A percentile compares a stretch with the other conserved stretches of the same genome.
Evolutionary conservation across 2,329 filamentous ascomycete genomes (phyloP).

Genomic region (Fusarium sp.): DNA sequence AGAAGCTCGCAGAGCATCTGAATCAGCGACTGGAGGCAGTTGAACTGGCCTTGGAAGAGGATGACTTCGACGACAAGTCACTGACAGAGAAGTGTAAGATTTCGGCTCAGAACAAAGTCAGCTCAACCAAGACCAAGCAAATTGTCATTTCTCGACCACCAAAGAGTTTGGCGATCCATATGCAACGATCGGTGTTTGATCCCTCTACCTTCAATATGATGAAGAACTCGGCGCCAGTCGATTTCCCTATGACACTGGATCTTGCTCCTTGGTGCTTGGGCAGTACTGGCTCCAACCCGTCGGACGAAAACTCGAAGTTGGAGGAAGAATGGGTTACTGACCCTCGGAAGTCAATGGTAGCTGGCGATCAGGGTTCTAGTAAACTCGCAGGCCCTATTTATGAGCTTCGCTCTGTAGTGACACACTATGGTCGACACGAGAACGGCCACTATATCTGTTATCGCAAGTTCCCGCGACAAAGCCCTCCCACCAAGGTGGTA

Average conservation of each 20-base stretch:
- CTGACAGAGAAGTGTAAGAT: slow-evolving; percentile 73
- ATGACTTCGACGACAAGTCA: slow-evolving; percentile 80
- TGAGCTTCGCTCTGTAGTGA: slow-evolving; percentile 83
- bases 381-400: slow-evolving; percentile 72
- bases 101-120: slow-evolving; percentile 73
- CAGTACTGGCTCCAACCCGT: slow-evolving; percentile 52
- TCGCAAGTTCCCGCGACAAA: slow-evolving; percentile 69
- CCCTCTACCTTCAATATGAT: slow-evolving; percentile 80
- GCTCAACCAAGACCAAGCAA: slow-evolving; percentile 88
- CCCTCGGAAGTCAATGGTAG: slow-evolving; percentile 78
- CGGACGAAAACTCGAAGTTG: slow-evolving; percentile 1
- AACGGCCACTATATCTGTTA: slow-evolving; percentile 97
- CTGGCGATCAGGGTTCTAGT: slow-evolving; percentile 62
- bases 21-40: slow-evolving; percentile 71
- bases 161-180: slow-evolving; percentile 82
- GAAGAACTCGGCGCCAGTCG: slow-evolving; percentile 85
- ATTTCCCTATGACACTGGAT: slow-evolving; percentile 79
- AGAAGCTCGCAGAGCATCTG: slow-evolving; percentile 62
- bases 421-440: slow-evolving; percentile 90
- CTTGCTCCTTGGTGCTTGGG: slow-evolving; percentile 88
- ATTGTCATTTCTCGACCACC: slow-evolving; percentile 86
- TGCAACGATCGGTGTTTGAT: slow-evolving; percentile 93
- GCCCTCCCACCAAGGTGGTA: slow-evolving; percentile 7
- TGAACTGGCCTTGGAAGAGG: slow-evolving; percentile 77
- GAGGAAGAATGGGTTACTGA: slow-evolving; percentile 77